Evolutionary conservation across 129 eudicot genomes (phyloP).

Genomic region (Flaveria robusta): DNA sequence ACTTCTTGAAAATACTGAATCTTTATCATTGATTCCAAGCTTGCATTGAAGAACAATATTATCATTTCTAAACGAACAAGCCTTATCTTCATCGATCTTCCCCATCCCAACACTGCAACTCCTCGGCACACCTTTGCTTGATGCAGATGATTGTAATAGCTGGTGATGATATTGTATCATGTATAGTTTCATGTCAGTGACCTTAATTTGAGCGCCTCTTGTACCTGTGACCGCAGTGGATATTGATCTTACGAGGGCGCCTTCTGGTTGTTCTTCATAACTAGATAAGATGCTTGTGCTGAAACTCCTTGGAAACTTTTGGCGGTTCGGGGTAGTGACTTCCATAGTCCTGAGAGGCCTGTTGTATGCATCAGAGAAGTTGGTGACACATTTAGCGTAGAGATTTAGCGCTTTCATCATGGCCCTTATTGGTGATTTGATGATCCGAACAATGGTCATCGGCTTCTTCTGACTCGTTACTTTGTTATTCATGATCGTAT

Average conservation of each 20-base stretch:
- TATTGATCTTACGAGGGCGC: constrained; percentile 1
- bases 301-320: constrained; percentile 2
- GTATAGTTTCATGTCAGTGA: background rate
- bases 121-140: constrained; percentile 17
- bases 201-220: background rate
- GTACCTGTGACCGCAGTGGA: background rate
- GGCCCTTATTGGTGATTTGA: background rate
- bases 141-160: background rate
- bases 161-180: background rate
- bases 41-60: background rate
- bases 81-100: constrained; percentile 29
- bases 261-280: background rate
- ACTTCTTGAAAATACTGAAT: background rate
- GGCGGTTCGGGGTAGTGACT: background rate
- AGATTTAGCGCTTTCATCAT: background rate
- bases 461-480: background rate
- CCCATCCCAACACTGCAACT: constrained; percentile 26
- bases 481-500: background rate
- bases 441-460: background rate
- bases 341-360: constrained; percentile 7
- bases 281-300: background rate
- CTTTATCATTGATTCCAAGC: background rate
- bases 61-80: constrained; percentile 20
- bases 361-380: constrained; percentile 3
- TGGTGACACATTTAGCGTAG: background rate